phyloP scores from a whole-genome alignment of 805 yeast species.

The Lachancea waltii region DNA sequence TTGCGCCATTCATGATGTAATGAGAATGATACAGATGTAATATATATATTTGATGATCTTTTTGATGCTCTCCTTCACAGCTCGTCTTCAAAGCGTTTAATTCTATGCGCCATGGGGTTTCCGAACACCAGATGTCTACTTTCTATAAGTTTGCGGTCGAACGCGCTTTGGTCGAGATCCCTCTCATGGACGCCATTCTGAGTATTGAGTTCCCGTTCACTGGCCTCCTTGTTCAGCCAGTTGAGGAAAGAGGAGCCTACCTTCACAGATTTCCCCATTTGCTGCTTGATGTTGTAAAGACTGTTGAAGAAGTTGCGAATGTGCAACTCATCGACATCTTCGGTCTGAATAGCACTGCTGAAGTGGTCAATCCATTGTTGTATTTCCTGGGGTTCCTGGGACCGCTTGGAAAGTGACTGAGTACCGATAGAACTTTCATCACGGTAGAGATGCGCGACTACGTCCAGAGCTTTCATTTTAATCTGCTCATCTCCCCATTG shows the following conservation, averaged over 20 bases:
- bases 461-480: constrained; percentile 27
- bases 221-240: constrained; percentile 54
- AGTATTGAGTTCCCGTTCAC: constrained; percentile 24
- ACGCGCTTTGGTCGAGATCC: constrained; percentile 30
- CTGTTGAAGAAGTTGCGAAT: constrained; percentile 38
- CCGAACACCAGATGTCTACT: constrained; percentile 70
- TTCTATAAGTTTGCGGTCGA: constrained; percentile 37
- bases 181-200: constrained; percentile 24
- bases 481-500: constrained; percentile 19
- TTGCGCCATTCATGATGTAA: neutral
- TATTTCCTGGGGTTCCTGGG: constrained; percentile 10
- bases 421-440: constrained; percentile 6
- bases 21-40: neutral
- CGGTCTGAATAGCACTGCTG: constrained; percentile 22
- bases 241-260: constrained; percentile 42
- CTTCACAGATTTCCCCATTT: constrained; percentile 28
- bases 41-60: neutral
- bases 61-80: constrained; percentile 23
- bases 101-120: constrained; percentile 60
- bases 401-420: constrained; percentile 11
- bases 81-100: constrained; percentile 50
- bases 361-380: constrained; percentile 27
- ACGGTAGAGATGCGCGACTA: constrained; percentile 20
- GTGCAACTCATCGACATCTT: constrained; percentile 34
- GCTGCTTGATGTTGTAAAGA: constrained; percentile 33